Conservation (phyloP, 495 filamentous ascomycete species). For the Entonaema liquescens region DNA sequence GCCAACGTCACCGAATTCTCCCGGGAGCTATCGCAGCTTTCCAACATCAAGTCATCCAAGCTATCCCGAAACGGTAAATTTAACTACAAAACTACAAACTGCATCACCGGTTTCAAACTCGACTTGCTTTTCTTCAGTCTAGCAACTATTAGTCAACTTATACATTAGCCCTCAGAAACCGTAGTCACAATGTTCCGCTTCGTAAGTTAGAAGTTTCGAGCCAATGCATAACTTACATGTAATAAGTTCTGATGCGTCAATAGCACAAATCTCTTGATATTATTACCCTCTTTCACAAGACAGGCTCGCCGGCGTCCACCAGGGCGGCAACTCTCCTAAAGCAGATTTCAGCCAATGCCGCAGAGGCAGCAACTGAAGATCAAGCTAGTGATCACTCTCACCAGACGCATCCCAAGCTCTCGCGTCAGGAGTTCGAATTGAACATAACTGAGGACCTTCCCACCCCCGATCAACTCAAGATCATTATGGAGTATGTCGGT, state of each 20-base stretch:
- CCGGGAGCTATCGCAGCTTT: slow-evolving; percentile 16
- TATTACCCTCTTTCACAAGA: slow-evolving; percentile 94
- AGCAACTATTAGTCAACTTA: not conserved
- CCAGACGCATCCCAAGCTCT: slow-evolving; percentile 58
- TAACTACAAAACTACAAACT: slow-evolving; percentile 24
- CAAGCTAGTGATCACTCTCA: slow-evolving; percentile 67
- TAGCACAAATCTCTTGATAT: slow-evolving; percentile 87
- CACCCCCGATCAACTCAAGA: slow-evolving; percentile 83
- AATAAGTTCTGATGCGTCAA: slow-evolving; percentile 21
- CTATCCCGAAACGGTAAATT: slow-evolving; percentile 37
- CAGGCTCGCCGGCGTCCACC: slow-evolving; percentile 68
- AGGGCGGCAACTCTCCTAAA: slow-evolving; percentile 78
- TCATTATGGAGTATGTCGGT: slow-evolving; percentile 86
- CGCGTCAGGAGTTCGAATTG: slow-evolving; percentile 79
- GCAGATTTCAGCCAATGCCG: slow-evolving; percentile 70
- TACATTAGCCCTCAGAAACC: not conserved
- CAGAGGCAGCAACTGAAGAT: slow-evolving; percentile 67
- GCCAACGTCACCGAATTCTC: slow-evolving; percentile 29
- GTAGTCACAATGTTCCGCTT: slow-evolving; percentile 53
- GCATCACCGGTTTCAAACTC: not conserved
- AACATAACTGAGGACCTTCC: slow-evolving; percentile 83
- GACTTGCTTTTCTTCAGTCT: slow-evolving; percentile 6
- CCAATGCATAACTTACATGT: not conserved
- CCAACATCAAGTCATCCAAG: slow-evolving; percentile 21
- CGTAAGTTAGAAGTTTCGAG: slow-evolving; percentile 43